phyloP scores from a whole-genome alignment of 768 basidiomycete species.

The Pisolithus albus region DNA sequence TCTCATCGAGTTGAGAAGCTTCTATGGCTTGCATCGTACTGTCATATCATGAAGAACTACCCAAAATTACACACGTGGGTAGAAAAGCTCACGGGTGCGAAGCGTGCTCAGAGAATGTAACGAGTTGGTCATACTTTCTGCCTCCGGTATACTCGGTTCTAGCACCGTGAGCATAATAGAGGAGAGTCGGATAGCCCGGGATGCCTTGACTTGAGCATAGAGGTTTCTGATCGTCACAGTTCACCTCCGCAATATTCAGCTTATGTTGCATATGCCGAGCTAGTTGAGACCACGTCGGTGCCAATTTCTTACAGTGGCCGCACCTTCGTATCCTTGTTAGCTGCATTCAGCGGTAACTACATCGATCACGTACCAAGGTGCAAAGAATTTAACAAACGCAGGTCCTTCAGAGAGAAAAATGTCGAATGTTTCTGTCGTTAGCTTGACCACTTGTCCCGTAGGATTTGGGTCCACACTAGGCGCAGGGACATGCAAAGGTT shows the following conservation, averaged over 20 bases:
- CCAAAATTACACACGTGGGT: conserved; percentile 6
- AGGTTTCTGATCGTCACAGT: conserved; percentile 72
- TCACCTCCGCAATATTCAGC: conserved; percentile 76
- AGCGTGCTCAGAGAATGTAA: conserved; percentile 70
- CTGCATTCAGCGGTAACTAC: no score
- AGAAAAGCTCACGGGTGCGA: conserved; percentile 49
- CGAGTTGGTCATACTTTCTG: conserved; percentile 63
- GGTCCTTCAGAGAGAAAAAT: conserved; percentile 39
- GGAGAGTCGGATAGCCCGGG: conserved; percentile 77
- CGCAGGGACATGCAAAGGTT: conserved; percentile 12
- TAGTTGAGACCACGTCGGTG: conserved; percentile 73
- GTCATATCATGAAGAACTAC: background rate
- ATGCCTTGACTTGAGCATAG: conserved; percentile 66
- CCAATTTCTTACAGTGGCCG: conserved; percentile 93
- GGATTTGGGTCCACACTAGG: conserved; percentile 16
- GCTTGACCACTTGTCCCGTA: conserved; percentile 18
- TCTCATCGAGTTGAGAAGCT: conserved; percentile 37
- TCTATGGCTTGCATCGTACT: conserved; percentile 36
- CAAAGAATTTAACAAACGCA: conserved; percentile 75
- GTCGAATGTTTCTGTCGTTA: conserved; percentile 32
- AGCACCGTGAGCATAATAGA: conserved; percentile 55
- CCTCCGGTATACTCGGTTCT: conserved; percentile 72
- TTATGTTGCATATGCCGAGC: conserved; percentile 63
- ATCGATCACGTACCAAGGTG: conserved; percentile 62
- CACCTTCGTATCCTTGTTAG: conserved; percentile 43